Conservation (phyloP, 768 basidiomycete species). For the Thelephora ganbajun region DNA sequence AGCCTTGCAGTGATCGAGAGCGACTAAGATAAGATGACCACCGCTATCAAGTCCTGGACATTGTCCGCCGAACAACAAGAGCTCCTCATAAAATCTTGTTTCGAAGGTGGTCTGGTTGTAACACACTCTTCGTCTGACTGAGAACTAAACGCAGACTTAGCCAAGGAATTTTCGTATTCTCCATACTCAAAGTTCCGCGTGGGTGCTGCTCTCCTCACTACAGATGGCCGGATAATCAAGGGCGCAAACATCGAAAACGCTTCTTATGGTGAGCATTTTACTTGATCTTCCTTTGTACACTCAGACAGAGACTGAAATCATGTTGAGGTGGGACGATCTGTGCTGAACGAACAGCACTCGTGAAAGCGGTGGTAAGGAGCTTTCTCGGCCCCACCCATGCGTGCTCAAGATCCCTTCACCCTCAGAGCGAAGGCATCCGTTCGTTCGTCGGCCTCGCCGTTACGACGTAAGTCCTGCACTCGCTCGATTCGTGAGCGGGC, state of each 20-base stretch:
- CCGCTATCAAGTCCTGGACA: not conserved
- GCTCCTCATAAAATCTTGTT: not conserved
- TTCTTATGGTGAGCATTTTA: constrained; percentile 51
- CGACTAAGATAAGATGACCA: not conserved
- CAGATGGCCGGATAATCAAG: constrained; percentile 58
- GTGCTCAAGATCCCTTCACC: not conserved
- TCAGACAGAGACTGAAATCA: not conserved
- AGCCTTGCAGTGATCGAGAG: too few species aligned
- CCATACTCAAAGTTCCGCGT: constrained; percentile 91
- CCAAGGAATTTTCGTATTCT: constrained; percentile 58
- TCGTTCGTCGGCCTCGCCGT: constrained; percentile 69
- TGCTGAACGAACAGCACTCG: constrained; percentile 87
- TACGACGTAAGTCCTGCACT: constrained; percentile 43
- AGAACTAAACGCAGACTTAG: constrained; percentile 18
- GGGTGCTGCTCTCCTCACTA: constrained; percentile 70
- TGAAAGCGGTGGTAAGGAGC: constrained; percentile 76
- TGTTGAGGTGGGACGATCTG: constrained; percentile 77
- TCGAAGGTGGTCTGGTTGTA: not conserved
- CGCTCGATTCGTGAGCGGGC: not conserved
- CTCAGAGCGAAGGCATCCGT: constrained; percentile 65
- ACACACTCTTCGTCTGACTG: not conserved
- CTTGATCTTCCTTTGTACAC: not conserved
- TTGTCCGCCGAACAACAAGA: not conserved
- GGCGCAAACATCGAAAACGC: constrained; percentile 95
- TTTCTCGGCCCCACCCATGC: not conserved